Conservation (phyloP, 1,284 basidiomycete genomes). For the Cryptococcus sp. region DNA sequence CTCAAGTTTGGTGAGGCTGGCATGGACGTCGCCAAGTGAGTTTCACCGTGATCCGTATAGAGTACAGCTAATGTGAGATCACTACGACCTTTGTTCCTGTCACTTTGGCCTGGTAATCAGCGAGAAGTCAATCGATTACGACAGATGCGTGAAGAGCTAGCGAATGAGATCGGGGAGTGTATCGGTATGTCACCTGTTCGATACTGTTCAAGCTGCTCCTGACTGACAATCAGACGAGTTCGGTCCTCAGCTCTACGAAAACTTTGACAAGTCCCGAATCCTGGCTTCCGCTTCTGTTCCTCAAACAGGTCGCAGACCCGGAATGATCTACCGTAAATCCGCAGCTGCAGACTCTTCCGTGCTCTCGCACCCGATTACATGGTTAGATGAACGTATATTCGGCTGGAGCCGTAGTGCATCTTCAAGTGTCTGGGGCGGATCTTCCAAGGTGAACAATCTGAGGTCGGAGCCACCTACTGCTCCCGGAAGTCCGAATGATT, state of each 20-base stretch:
- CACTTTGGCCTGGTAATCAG: conserved; percentile 87
- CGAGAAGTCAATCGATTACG: conserved; percentile 76
- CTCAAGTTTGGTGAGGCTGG: conserved; percentile 99
- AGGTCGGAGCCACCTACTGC: conserved; percentile 35
- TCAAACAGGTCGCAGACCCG: conserved; percentile 54
- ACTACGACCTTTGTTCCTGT: conserved; percentile 83
- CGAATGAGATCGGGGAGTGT: conserved; percentile 80
- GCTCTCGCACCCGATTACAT: conserved; percentile 47
- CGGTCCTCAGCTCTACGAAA: conserved; percentile 79
- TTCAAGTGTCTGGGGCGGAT: conserved; percentile 36
- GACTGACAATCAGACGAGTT: conserved; percentile 49
- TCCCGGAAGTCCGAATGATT: conserved; percentile 42
- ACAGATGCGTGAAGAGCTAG: conserved; percentile 69
- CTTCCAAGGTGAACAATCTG: conserved; percentile 27
- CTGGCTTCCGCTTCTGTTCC: conserved; percentile 75
- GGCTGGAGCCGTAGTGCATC: conserved; percentile 44
- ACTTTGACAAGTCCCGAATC: conserved; percentile 84
- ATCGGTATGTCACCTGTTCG: conserved; percentile 64
- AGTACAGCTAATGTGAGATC: conserved; percentile 56
- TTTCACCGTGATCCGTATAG: neutral
- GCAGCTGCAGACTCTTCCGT: conserved; percentile 38
- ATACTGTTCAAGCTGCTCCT: neutral
- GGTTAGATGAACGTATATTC: conserved; percentile 50
- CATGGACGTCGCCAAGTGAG: conserved; percentile 93
- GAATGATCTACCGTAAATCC: conserved; percentile 30